Evolutionary conservation across 441 rosid genomes (phyloP), one percentile per base, ranked within the genome.

Genomic region (Eugenia klotzschiana): DNA sequence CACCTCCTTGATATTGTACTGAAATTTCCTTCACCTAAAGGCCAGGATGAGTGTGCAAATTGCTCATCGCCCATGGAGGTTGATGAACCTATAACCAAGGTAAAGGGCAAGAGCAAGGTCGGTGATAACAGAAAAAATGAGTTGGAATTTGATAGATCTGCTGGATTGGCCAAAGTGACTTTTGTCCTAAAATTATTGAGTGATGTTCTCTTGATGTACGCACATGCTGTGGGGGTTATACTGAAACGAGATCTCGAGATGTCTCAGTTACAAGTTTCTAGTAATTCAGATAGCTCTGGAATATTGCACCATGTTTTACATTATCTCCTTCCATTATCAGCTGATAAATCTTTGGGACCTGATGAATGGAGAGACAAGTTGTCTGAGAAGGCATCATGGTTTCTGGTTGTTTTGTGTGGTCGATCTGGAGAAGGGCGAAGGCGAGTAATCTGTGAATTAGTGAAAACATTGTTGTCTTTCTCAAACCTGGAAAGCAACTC

Each of bases 351-450:
- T 81, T 91, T 87, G 22, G 97, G 97, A 58, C 95, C 96, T 84
- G 95, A 94, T 88, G 98, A 95, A 81, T 94, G 98, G 98, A 95
- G 94, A 87, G 91, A 91, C 81, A 97, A 94, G 88, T 88, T 97
- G 90, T 94, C 99, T 79, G 98, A 92, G 90, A 97, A 93, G 87
- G 98, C 98, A 69, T 90, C 98, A 53, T 93, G 96, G 95, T 95
- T 95, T 90, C 88, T 97, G 87, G 98, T 97, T 77, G 98, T 93
- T 83, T 82, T 94, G 64, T 95, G 99, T 80, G 93, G 95, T 77
- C 96, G 99, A 84, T 97, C 98, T 41, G 88, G 93, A 89, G 99
- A 97, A 88, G 99, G 98, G 60, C 92, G 99, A 69, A 94, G 90
- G 88, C 87, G 99, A 84, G 95, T 97, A 80, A 88, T 94, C 88